These are phyloP conservation scores for Kuraishia hungarica DNA, from an alignment of 805 yeast genomes.

Conservation along the genomic window DNA sequence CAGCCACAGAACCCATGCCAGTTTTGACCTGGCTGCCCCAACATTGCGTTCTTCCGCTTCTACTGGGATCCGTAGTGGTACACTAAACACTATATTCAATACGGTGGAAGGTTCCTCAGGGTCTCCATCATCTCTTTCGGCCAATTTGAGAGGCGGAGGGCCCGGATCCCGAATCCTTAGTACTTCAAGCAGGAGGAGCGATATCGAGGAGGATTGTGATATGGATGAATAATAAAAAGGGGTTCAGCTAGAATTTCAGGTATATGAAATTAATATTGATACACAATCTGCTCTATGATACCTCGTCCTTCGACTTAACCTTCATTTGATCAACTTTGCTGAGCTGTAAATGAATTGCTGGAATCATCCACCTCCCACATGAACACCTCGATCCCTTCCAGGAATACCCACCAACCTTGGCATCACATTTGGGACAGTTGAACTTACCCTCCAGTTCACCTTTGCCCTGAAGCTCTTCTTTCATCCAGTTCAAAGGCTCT, in stretches of 20 bases:
- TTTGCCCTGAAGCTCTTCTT: conserved; percentile 52
- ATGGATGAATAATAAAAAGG: conserved; percentile 17
- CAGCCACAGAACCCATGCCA: neutral
- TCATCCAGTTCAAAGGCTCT: conserved; percentile 94
- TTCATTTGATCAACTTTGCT: conserved; percentile 70
- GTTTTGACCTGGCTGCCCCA: neutral
- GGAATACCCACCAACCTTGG: conserved; percentile 84
- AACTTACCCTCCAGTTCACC: conserved; percentile 85
- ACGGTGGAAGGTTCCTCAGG: neutral
- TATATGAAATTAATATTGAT: neutral
- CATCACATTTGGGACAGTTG: conserved; percentile 71
- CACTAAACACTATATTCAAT: neutral
- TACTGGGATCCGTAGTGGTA: neutral
- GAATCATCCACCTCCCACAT: conserved; percentile 94
- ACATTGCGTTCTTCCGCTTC: neutral
- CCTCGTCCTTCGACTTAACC: neutral
- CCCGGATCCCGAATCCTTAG: neutral
- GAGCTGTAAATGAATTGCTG: conserved; percentile 75
- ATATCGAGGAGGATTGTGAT: conserved; percentile 4
- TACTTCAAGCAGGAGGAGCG: neutral
- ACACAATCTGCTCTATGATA: neutral
- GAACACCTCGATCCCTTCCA: conserved; percentile 95
- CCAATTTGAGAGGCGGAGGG: neutral
- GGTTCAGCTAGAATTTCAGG: conserved; percentile 17
- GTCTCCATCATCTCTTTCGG: neutral